A percentile compares a stretch with the other conserved stretches of the same genome.
These are phyloP conservation scores for Pythium aphanidermatum DNA, from an alignment of 352 stramenopile genomes.

Conservation along the genomic window DNA sequence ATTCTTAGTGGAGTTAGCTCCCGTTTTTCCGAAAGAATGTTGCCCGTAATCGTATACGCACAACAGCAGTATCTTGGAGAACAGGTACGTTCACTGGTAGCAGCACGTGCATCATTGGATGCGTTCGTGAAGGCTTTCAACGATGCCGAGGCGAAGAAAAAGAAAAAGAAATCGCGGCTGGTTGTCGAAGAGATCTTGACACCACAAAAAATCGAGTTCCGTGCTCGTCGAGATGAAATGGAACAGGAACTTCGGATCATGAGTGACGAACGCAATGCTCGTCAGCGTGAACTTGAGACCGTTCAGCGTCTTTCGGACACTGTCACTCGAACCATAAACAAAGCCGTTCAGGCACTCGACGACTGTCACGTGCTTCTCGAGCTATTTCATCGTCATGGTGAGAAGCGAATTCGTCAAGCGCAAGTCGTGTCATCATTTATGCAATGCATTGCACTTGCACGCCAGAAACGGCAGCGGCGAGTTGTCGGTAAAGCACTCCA, in stretches of 20 bases:
- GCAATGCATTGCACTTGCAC: slow-evolving; percentile 42
- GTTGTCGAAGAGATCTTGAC: slow-evolving; percentile 65
- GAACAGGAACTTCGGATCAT: slow-evolving; percentile 31
- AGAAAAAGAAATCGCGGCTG: slow-evolving; percentile 79
- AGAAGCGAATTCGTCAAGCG: slow-evolving; percentile 1
- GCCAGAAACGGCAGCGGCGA: slow-evolving; percentile 62
- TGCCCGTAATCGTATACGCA: slow-evolving; percentile 51
- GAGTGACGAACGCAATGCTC: slow-evolving; percentile 6
- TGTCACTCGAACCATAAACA: slow-evolving; percentile 38
- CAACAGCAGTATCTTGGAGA: slow-evolving; percentile 50
- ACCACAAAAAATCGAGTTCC: slow-evolving; percentile 58
- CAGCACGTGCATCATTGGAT: slow-evolving; percentile 23
- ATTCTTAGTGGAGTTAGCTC: slow-evolving; percentile 25
- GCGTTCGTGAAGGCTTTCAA: slow-evolving; percentile 41
- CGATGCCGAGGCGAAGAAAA: slow-evolving; percentile 64
- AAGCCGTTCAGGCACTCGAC: slow-evolving; percentile 52
- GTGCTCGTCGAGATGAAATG: slow-evolving; percentile 28
- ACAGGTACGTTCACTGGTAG: slow-evolving; percentile 26
- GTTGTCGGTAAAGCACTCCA: slow-evolving; percentile 54
- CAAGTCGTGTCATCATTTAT: slow-evolving; percentile 40
- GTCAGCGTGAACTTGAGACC: slow-evolving; percentile 11
- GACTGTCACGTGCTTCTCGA: slow-evolving; percentile 38
- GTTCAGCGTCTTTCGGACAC: slow-evolving; percentile 18
- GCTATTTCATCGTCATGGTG: slow-evolving; percentile 27
- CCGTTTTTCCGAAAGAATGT: slow-evolving; percentile 52